phyloP scores from a whole-genome alignment of 257 asterid genomes.

The Penstemon newberryi region DNA sequence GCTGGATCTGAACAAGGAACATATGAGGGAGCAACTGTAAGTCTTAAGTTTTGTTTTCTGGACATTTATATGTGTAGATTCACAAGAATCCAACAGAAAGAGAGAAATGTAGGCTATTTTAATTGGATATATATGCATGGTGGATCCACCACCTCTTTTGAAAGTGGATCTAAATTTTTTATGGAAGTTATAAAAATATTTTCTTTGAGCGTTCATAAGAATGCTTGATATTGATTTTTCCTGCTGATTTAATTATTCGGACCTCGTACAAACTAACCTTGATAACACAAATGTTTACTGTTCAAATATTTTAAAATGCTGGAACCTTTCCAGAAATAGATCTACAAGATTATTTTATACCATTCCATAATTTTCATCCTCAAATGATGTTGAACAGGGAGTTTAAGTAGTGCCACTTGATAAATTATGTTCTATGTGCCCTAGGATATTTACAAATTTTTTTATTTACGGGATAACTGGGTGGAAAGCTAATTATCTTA shows the following conservation, averaged over 20 bases:
- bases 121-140: background rate
- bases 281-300: background rate
- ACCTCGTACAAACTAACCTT: slow-evolving; percentile 2
- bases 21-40: slow-evolving; percentile 97
- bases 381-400: slow-evolving; percentile 11
- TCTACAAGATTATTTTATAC: background rate
- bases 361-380: background rate
- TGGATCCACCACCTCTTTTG: background rate
- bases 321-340: slow-evolving; percentile 6
- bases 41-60: slow-evolving; percentile 35
- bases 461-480: background rate
- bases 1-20: slow-evolving; percentile 95
- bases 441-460: background rate
- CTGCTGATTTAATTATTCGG: slow-evolving; percentile 8
- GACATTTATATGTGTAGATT: slow-evolving; percentile 23
- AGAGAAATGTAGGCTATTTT: background rate
- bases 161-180: background rate
- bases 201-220: slow-evolving; percentile 15
- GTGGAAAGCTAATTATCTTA: background rate
- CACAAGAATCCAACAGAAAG: background rate
- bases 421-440: slow-evolving; percentile 14
- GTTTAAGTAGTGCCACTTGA: slow-evolving; percentile 9
- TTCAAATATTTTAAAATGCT: slow-evolving; percentile 10
- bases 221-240: background rate
- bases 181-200: background rate